A percentile compares a stretch with the other conserved stretches of the same genome.
Evolutionary conservation across 192 early-diverging fungal species (phyloP).

Genomic region (Chytriomyces sp.): DNA sequence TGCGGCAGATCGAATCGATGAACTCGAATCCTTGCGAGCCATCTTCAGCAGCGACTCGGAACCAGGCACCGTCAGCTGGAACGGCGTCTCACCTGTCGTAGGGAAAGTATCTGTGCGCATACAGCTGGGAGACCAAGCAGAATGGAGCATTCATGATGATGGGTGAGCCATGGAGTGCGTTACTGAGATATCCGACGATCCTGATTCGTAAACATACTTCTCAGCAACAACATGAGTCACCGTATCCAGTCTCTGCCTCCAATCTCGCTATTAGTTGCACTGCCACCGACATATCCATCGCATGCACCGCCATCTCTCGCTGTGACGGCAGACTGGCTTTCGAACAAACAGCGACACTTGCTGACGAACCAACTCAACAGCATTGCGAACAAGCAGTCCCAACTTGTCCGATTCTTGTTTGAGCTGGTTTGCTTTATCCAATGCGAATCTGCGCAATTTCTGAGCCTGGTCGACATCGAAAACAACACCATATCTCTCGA

Average conservation of each 20-base stretch:
- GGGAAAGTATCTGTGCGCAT: not conserved
- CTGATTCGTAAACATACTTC: not conserved
- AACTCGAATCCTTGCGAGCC: no score
- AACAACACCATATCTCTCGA: not conserved
- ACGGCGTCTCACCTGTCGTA: no score
- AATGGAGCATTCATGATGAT: no score
- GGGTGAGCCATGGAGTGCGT: not conserved
- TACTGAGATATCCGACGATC: not conserved
- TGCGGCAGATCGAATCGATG: no score
- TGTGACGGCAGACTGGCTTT: slow-evolving; percentile 13
- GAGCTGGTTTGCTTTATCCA: not conserved
- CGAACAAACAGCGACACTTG: not conserved
- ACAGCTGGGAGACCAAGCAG: not conserved
- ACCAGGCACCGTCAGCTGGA: no score
- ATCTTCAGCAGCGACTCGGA: no score
- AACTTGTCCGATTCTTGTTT: no score
- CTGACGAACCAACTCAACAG: not conserved
- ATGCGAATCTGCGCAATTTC: not conserved
- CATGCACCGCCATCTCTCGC: slow-evolving; percentile 2
- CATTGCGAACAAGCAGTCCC: no score
- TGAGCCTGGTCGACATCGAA: slow-evolving; percentile 10
- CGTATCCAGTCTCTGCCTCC: slow-evolving; percentile 3
- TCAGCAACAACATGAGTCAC: not conserved
- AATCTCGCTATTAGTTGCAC: slow-evolving; percentile 1
- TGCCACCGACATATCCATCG: slow-evolving; percentile 15